A percentile compares a stretch with the other conserved stretches of the same genome.
phyloP scores from a whole-genome alignment of 108 stramenopile genomes.

The Nitzschia inconspicua region DNA sequence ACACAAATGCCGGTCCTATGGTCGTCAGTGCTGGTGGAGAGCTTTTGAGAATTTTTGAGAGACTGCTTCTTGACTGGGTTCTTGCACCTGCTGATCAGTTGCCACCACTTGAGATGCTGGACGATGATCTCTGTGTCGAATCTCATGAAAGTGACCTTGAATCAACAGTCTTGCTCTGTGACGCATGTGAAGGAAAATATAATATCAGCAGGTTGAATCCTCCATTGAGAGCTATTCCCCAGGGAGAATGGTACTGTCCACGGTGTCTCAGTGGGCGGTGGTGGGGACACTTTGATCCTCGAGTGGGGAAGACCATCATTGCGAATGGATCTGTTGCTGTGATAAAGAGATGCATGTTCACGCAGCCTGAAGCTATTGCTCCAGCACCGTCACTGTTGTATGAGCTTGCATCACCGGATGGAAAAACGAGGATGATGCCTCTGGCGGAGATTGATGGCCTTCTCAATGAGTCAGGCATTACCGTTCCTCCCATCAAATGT shows the following conservation, averaged over 20 bases:
- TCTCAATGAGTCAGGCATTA: conserved; percentile 35
- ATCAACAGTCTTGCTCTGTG: conserved; percentile 82
- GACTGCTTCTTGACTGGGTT: conserved; percentile 86
- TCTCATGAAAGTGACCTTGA: conserved; percentile 58
- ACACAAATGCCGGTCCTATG: conserved; percentile 64
- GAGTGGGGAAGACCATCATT: conserved; percentile 59
- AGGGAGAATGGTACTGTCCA: conserved; percentile 89
- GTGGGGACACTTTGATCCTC: conserved; percentile 78
- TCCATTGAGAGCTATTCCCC: conserved; percentile 67
- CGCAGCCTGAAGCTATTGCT: conserved; percentile 23
- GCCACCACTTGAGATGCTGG: conserved; percentile 56
- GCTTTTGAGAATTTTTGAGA: conserved; percentile 78
- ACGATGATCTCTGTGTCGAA: conserved; percentile 85
- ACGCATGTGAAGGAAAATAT: conserved; percentile 90
- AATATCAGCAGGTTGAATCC: conserved; percentile 78
- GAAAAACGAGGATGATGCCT: conserved; percentile 44
- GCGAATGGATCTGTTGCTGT: neutral
- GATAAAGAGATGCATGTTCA: conserved; percentile 20
- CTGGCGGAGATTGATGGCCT: conserved; percentile 58
- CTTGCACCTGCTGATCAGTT: conserved; percentile 57
- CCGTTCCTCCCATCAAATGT: conserved; percentile 56
- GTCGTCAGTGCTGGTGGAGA: conserved; percentile 73
- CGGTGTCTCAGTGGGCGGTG: conserved; percentile 70
- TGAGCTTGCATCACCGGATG: conserved; percentile 33
- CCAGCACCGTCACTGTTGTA: conserved; percentile 46